Conservation (phyloP, 1,139 yeast genomes). For the Hemisphaericaspora xylanilytica region DNA sequence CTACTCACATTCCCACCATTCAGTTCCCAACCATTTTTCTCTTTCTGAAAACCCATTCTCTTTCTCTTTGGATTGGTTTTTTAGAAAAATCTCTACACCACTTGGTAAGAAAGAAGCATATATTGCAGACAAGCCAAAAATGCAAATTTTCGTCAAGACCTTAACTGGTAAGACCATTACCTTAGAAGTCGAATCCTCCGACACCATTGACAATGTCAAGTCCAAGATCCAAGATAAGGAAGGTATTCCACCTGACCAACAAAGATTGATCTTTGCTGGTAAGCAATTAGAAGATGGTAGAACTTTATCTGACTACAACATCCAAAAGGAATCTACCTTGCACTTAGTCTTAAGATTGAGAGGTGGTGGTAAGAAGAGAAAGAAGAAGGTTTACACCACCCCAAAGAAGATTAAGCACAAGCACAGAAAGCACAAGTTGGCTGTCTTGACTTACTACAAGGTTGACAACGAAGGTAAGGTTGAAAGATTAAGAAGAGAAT, state of each 20-base stretch:
- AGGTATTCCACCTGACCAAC: constrained; percentile 99
- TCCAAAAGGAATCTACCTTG: constrained; percentile 98
- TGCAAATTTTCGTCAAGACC: constrained; percentile 99
- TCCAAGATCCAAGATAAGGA: constrained; percentile 99
- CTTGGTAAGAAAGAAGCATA: constrained; percentile 54
- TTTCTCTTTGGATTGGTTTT: constrained; percentile 1
- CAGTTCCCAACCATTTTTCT: constrained; percentile 1
- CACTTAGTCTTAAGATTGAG: constrained; percentile 98
- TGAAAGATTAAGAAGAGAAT: constrained; percentile 98
- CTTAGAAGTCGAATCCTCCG: constrained; percentile 98
- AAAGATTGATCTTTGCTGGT: constrained; percentile 99
- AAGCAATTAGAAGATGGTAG: constrained; percentile 99
- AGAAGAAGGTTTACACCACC: constrained; percentile 99
- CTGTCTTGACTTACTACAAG: constrained; percentile 99
- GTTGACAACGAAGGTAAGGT: constrained; percentile 98
- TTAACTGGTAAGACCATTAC: constrained; percentile 99
- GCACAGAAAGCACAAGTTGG: constrained; percentile 99
- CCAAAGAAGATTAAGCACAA: constrained; percentile 99
- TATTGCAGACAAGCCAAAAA: constrained; percentile 54
- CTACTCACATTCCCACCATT: no score
- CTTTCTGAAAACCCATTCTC: constrained; percentile 5
- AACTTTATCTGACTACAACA: constrained; percentile 99
- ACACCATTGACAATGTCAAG: constrained; percentile 99
- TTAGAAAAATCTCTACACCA: constrained; percentile 9
- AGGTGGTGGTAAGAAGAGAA: constrained; percentile 99